Evolutionary conservation across 2,329 filamentous ascomycete genomes (phyloP).

Genomic region (Setomelanomma holmii): DNA sequence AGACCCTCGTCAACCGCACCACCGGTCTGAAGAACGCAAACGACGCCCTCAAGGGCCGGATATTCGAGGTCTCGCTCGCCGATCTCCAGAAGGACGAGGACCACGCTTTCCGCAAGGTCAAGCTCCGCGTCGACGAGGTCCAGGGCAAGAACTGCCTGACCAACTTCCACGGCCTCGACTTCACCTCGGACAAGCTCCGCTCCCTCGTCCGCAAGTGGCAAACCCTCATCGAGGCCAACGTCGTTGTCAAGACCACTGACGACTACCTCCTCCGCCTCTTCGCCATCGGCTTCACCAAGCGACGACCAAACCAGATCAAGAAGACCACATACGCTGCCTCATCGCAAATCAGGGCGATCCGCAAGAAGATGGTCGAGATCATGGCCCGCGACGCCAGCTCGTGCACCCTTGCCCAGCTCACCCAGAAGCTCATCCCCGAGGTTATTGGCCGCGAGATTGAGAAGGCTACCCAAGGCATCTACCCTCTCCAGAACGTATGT

Average conservation of each 20-base stretch:
- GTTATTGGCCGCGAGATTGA: constrained; percentile 99
- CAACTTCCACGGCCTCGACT: constrained; percentile 99
- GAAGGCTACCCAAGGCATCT: constrained; percentile 99
- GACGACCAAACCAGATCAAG: constrained; percentile 99
- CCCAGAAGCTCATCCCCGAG: constrained; percentile 98
- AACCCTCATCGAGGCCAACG: constrained; percentile 98
- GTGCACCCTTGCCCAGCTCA: constrained; percentile 95
- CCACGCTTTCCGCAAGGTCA: constrained; percentile 99
- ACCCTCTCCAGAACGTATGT: constrained; percentile 96
- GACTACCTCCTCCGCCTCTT: constrained; percentile 99
- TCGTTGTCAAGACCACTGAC: constrained; percentile 99
- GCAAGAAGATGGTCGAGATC: constrained; percentile 99
- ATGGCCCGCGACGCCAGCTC: constrained; percentile 93
- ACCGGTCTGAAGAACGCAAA: constrained; percentile 99
- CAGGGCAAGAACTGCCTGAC: constrained; percentile 99
- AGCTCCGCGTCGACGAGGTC: constrained; percentile 97
- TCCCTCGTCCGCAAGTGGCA: constrained; percentile 99
- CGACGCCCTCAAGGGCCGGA: constrained; percentile 97
- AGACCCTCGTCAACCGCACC: constrained; percentile 99
- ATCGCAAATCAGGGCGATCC: constrained; percentile 96
- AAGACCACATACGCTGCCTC: constrained; percentile 99
- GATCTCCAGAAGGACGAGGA: constrained; percentile 99
- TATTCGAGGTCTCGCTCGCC: constrained; percentile 98
- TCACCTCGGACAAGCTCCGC: constrained; percentile 99
- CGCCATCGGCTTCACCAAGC: constrained; percentile 99